Evolutionary conservation across 2,329 filamentous ascomycete genomes (phyloP), one percentile per base, ranked within the genome.

Genomic region (Colletotrichum aenigma): DNA sequence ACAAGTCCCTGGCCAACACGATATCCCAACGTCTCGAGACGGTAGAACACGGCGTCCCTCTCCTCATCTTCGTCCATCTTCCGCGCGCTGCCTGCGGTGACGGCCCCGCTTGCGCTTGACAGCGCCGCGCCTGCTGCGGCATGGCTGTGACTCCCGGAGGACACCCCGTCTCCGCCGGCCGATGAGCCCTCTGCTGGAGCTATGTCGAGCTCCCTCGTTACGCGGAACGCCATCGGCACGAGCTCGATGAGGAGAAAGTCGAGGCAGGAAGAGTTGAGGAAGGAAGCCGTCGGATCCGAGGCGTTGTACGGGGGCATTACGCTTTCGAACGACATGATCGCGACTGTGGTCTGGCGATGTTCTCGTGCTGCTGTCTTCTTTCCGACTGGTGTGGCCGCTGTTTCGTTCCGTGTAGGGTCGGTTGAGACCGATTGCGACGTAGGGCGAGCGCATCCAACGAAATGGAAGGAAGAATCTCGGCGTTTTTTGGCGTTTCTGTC

Each of bases 221-320:
- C 90, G 78, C 97, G 93, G 85, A 97, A 95, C 7, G 96, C 95
- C 88, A 98, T 94, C 52, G 97, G 97, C 18, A 99, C 97, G 71
- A 99, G 92, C 87, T 99, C 97, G 83, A 98, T 98, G 80, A 99
- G 91, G 72, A 99, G 91, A 80, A 99, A 94, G 85, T 99, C 97
- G 81, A 99, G 92, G 83, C 94, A 96, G 64, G 96, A 97, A 73
- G 94, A 92, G 86, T 91, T 94, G 80, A 98, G 89, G 86, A 96
- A 94, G 76, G 92, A 92, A 74, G 94, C 94, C 75, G 89, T 89
- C 48, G 95, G 94, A 85, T 98, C 95, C 78, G 90, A 90, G 79
- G 92, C 88, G 84, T 93, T 94, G 87, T 91, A 93, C 16, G 92
- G 91, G 3, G 93, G 93, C 81, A 92, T 88, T 61, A 93, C 89